A percentile compares a stretch with the other conserved stretches of the same genome.
These are phyloP conservation scores for Trebouxia sp. DNA, from an alignment of 139 green algal species.

Conservation along the genomic window DNA sequence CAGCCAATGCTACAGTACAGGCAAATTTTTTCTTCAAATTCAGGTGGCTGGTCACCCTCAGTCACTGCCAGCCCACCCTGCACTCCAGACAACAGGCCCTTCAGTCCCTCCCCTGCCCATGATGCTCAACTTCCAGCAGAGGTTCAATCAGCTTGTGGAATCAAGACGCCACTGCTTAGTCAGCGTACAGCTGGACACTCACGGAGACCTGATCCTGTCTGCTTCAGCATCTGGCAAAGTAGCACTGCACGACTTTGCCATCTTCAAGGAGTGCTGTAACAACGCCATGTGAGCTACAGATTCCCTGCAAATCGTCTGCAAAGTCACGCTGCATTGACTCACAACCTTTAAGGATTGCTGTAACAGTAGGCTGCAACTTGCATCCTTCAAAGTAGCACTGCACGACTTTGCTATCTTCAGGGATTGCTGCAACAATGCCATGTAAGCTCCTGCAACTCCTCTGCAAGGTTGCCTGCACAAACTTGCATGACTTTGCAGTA, in stretches of 20 bases:
- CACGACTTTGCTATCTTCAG: too few relatives aligned
- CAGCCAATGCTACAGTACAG: too few relatives aligned
- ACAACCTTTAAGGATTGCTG: too few relatives aligned
- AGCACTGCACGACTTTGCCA: constrained; percentile 1
- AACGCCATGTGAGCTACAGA: background rate
- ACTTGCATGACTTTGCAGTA: too few relatives aligned
- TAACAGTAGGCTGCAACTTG: too few relatives aligned
- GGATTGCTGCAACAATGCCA: background rate
- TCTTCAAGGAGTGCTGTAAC: background rate
- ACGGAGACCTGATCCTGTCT: background rate
- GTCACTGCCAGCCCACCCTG: background rate
- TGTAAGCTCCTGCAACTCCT: too few relatives aligned
- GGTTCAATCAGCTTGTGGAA: constrained; percentile 1
- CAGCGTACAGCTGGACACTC: background rate
- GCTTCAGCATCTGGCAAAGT: constrained; percentile 11
- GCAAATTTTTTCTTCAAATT: background rate
- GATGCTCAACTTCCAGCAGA: constrained; percentile 24
- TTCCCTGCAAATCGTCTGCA: too few relatives aligned
- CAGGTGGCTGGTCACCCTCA: constrained; percentile 4
- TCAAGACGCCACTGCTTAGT: background rate
- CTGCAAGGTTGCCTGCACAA: too few relatives aligned
- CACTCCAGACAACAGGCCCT: background rate
- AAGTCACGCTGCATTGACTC: too few relatives aligned
- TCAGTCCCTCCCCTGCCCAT: background rate
- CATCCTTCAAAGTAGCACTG: too few relatives aligned